Base-by-base conservation (phyloP, 1,284 basidiomycete genomes). In the Golubevia sp. region DNA sequence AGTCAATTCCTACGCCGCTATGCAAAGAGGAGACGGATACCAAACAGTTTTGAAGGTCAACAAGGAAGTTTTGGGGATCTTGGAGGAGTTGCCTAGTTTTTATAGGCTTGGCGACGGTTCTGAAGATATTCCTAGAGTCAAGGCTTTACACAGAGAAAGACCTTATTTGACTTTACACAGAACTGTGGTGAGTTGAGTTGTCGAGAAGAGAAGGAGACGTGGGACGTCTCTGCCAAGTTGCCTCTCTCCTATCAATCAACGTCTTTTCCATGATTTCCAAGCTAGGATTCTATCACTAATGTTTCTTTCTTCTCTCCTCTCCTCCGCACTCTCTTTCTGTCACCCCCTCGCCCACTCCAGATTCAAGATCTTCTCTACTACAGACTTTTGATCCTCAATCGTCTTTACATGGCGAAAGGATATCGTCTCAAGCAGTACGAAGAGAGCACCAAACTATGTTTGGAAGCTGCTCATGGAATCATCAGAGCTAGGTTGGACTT, bases 111-210 rank as follows among this genome's bases (percentile, higher is more conserved):
- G 76, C 44, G 73, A 72, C 7, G 59, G 67, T 44, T 67, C 67
- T 53, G 76, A 77, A 56, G 73, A 77, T 56, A 64, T 73, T 8
- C 68, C 74, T 13, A 70, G 68, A 49, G 65, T 77, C 30, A 67
- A 66, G 27, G 63, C 61, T 15, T 52, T 70, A 34, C 76, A 77
- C 54, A 65, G 63, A 23, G 64, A 71, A 53, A 63, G 73, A 30
- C 76, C 76, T 3, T 77, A 77, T 55, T 60, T 77, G 3, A 70
- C 71, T 1, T 49, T 74, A 27, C 76, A 77, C 58, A 64, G 76
- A 7, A 68, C 69, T 11, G 60, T 72, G 24, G 65, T 77, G 20
- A 70, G n/a, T n/a, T n/a, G n/a, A n/a, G n/a, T n/a, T n/a, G n/a
- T n/a, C n/a, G n/a, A n/a, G n/a, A n/a, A n/a, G n/a, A n/a, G n/a